A percentile compares a stretch with the other conserved stretches of the same genome.
These are phyloP conservation scores for Peterozyma toletana DNA, from an alignment of 805 yeast species.

Conservation along the genomic window DNA sequence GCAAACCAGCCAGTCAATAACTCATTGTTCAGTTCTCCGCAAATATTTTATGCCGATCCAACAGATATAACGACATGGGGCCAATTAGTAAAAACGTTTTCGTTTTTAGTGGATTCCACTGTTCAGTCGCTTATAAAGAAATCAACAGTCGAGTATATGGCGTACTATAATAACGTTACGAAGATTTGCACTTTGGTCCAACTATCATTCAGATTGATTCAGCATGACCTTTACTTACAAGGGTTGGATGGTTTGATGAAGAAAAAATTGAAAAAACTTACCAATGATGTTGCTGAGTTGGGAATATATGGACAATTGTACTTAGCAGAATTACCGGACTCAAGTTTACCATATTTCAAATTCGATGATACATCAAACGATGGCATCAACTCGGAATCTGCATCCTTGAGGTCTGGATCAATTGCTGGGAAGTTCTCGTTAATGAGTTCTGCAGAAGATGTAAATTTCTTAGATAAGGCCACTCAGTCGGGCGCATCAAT, in stretches of 20 bases:
- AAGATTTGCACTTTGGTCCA: constrained; percentile 46
- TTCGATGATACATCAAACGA: constrained; percentile 1
- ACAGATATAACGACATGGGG: constrained; percentile 58
- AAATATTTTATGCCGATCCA: constrained; percentile 50
- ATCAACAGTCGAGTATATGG: constrained; percentile 43
- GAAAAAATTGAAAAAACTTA: constrained; percentile 42
- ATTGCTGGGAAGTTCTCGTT: constrained; percentile 1
- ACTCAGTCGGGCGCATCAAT: constrained; percentile 16
- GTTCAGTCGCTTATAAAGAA: constrained; percentile 43
- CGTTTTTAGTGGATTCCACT: constrained; percentile 39
- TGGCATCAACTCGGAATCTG: neutral
- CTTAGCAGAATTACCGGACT: constrained; percentile 26
- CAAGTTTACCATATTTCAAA: neutral
- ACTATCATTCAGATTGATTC: constrained; percentile 45
- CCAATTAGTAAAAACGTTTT: constrained; percentile 39
- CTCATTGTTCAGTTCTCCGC: constrained; percentile 20
- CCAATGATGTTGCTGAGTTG: constrained; percentile 51
- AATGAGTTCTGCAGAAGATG: too few species aligned
- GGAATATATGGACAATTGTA: constrained; percentile 61
- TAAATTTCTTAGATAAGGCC: constrained; percentile 14
- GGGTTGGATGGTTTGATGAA: constrained; percentile 40
- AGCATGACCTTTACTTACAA: constrained; percentile 39
- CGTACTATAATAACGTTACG: constrained; percentile 46
- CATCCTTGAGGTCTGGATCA: neutral
- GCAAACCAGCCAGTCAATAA: constrained; percentile 5